Evolutionary conservation across 129 eudicot genomes (phyloP).

Genomic region (Escallonia herrerae): DNA sequence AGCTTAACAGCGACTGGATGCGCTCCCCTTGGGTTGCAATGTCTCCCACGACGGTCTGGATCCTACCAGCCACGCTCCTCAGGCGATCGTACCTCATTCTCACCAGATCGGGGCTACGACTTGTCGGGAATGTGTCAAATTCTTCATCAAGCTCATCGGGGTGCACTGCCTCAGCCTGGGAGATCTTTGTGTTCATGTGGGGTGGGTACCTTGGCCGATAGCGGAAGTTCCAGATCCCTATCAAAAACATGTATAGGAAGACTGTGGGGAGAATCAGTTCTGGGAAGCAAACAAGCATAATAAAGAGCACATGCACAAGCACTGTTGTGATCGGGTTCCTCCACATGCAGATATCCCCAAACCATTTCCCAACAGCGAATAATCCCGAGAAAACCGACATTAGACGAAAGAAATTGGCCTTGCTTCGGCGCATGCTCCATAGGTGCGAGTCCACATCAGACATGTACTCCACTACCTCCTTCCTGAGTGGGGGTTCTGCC

Average conservation of each 20-base stretch:
- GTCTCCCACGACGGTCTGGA: slow-evolving; percentile 94
- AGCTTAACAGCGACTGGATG: slow-evolving; percentile 84
- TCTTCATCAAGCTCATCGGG: slow-evolving; percentile 96
- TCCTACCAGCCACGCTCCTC: slow-evolving; percentile 89
- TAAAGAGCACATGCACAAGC: slow-evolving; percentile 69
- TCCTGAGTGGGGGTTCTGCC: slow-evolving; percentile 85
- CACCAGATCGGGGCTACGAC: slow-evolving; percentile 74
- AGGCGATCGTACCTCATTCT: slow-evolving; percentile 84
- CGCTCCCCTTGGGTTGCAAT: slow-evolving; percentile 96
- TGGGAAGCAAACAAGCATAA: slow-evolving; percentile 88
- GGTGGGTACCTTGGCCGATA: slow-evolving; percentile 94
- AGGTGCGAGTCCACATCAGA: slow-evolving; percentile 94
- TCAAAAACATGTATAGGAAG: slow-evolving; percentile 91
- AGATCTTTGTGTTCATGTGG: slow-evolving; percentile 92
- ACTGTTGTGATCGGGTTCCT: slow-evolving; percentile 84
- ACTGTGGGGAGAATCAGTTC: slow-evolving; percentile 77
- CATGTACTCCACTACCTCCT: slow-evolving; percentile 95
- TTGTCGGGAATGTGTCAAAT: slow-evolving; percentile 85
- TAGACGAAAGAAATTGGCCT: slow-evolving; percentile 84
- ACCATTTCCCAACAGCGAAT: slow-evolving; percentile 80
- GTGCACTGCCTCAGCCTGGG: slow-evolving; percentile 87
- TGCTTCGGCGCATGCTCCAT: slow-evolving; percentile 92
- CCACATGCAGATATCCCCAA: slow-evolving; percentile 85
- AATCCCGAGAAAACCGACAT: slow-evolving; percentile 76
- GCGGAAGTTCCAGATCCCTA: slow-evolving; percentile 86